Percentiles rank a stretch among this genome's conserved stretches.
Evolutionary conservation across 371 early-diverging fungal genomes (phyloP).

Genomic region (Circinella minor): DNA sequence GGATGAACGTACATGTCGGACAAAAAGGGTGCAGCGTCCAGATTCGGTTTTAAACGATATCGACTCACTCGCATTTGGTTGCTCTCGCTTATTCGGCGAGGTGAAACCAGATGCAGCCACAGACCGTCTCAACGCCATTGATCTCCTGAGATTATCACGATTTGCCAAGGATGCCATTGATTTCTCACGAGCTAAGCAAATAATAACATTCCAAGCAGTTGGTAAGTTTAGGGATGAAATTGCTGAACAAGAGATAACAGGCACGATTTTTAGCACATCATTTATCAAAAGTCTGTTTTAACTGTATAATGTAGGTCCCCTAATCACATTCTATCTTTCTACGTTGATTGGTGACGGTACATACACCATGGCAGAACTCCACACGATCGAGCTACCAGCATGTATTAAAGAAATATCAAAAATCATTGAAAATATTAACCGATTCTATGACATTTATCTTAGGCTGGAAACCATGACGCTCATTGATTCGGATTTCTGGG

Average conservation of each 20-base stretch:
- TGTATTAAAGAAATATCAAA: neutral
- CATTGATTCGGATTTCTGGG: too few species aligned
- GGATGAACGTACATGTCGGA: neutral
- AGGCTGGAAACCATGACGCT: neutral
- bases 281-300: neutral
- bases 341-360: neutral
- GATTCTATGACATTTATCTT: neutral
- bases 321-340: constrained; percentile 1
- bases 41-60: neutral
- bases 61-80: neutral
- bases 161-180: constrained; percentile 3
- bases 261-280: constrained; percentile 8
- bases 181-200: neutral
- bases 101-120: neutral
- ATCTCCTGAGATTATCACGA: neutral
- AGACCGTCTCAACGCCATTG: neutral
- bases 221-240: constrained; percentile 3
- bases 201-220: constrained; percentile 6
- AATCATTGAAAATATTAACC: neutral
- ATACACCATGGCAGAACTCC: neutral
- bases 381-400: neutral
- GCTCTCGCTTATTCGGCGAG: neutral
- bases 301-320: neutral
- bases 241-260: neutral
- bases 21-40: neutral